phyloP scores from a whole-genome alignment of 257 asterid species.

The Solanum boliviense region DNA sequence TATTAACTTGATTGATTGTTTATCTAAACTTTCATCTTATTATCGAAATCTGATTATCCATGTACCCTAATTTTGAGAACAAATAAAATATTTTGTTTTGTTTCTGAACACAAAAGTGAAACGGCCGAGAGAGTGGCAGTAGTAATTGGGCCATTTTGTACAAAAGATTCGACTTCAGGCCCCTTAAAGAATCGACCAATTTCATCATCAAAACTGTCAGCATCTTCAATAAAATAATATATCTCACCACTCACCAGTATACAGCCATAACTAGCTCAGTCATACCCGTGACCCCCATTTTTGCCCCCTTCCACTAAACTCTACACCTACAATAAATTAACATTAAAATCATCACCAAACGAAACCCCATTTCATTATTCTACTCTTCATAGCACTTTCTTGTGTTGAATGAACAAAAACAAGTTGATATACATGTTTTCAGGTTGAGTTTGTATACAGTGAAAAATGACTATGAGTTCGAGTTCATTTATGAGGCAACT shows the following conservation, averaged over 20 bases:
- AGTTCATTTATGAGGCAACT: constrained; percentile 66
- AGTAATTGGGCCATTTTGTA: not conserved
- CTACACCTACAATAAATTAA: not conserved
- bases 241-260: not conserved
- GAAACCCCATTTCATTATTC: not conserved
- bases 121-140: not conserved
- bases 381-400: not conserved
- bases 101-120: not conserved
- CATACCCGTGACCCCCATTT: constrained; percentile 44
- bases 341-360: not conserved
- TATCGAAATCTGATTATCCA: not conserved
- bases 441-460: not conserved
- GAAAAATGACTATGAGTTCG: constrained; percentile 35
- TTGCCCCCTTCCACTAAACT: not conserved
- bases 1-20: no score
- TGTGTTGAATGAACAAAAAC: not conserved
- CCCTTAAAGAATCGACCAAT: constrained; percentile 13
- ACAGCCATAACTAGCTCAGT: constrained; percentile 18
- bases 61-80: not conserved
- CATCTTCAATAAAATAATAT: constrained; percentile 6
- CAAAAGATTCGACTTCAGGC: constrained; percentile 24
- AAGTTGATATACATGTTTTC: not conserved
- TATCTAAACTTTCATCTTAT: no score
- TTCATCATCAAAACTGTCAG: constrained; percentile 35
- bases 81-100: no score